Evolutionary conservation across 2,329 filamentous ascomycete species (phyloP), one percentile per base, ranked within the genome.

Genomic region (Nemania sp.): DNA sequence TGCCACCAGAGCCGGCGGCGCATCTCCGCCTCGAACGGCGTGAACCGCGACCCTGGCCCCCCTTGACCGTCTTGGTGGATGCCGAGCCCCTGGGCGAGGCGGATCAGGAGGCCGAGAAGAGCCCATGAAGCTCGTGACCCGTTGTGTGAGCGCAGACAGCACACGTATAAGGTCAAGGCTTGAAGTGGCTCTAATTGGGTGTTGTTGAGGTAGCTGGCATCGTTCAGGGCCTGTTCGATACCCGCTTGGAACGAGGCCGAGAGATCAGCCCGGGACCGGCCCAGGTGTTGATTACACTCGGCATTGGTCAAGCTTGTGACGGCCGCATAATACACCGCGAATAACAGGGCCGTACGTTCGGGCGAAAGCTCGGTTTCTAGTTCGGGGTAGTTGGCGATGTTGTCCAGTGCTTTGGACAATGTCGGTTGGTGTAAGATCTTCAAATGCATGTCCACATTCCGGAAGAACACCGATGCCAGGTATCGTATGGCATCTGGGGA

Each of bases 1-100:
- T 86, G 81, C 72, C 81, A 82, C 79, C 83, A 87, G 0, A 86
- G 65, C 2, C 84, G 76, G 7, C 84, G 77, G 17, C 83, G 77
- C 70, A 86, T 78, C 67, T 86, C 80, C 3, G 76, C 75, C 52
- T 86, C 78, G 57, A 81, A 86, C 0, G 79, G 75, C 0, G 70
- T 61, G 39, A 73, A 69, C 1, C 65, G 61, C 5, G 43, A 20
- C 7, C 6, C 5, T 0, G 54, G 42, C 34, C 58, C 69, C 34
- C 58, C 69, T 31, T 69, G 66, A 3, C 73, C 71, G 56, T 80
- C 77, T 5, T 72, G 72, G 48, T 78, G 75, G 4, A 80, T 65
- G 30, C 68, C 66, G 15, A 73, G 64, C 1, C 70, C 73, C 39
- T 79, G 77, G 0, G 71, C 75, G 3, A 79, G 71, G 6, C 77